Conservation (phyloP, 768 basidiomycete genomes). For the Leccinellum albellum region DNA sequence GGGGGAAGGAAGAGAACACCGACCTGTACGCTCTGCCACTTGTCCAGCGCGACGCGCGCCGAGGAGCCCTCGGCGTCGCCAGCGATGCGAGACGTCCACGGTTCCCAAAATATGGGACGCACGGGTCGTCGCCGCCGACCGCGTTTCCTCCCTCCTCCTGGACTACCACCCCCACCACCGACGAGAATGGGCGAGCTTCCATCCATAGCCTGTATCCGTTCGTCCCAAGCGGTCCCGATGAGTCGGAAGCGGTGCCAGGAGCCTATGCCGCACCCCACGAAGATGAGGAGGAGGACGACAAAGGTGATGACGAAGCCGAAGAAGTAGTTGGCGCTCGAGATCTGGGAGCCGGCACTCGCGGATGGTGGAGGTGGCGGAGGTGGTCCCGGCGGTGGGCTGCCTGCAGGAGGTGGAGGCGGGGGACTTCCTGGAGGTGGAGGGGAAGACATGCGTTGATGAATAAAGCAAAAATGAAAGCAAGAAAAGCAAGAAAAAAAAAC, state of each 20-base stretch:
- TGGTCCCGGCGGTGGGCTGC: background rate
- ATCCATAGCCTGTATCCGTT: slow-evolving; percentile 13
- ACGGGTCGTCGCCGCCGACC: slow-evolving; percentile 15
- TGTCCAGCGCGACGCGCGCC: background rate
- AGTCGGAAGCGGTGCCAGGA: slow-evolving; percentile 39
- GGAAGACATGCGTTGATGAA: background rate
- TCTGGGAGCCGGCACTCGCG: background rate
- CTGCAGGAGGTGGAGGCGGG: background rate
- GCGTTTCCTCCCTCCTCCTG: slow-evolving; percentile 7
- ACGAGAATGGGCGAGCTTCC: background rate
- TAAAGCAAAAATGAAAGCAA: background rate
- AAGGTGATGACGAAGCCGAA: slow-evolving; percentile 34
- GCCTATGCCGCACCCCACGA: slow-evolving; percentile 48
- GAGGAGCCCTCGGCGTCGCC: background rate
- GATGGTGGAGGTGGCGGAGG: background rate
- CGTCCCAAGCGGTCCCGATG: slow-evolving; percentile 20
- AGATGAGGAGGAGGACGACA: slow-evolving; percentile 40
- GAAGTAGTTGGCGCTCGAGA: slow-evolving; percentile 27
- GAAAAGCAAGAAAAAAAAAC: too few relatives aligned
- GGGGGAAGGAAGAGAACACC: background rate
- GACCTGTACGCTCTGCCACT: slow-evolving; percentile 24
- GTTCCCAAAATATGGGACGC: slow-evolving; percentile 19
- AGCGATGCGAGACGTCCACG: slow-evolving; percentile 18
- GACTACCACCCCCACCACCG: background rate
- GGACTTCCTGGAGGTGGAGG: background rate